Evolutionary conservation across 2,329 filamentous ascomycete genomes (phyloP).

Genomic region (Rutstroemia sp.): DNA sequence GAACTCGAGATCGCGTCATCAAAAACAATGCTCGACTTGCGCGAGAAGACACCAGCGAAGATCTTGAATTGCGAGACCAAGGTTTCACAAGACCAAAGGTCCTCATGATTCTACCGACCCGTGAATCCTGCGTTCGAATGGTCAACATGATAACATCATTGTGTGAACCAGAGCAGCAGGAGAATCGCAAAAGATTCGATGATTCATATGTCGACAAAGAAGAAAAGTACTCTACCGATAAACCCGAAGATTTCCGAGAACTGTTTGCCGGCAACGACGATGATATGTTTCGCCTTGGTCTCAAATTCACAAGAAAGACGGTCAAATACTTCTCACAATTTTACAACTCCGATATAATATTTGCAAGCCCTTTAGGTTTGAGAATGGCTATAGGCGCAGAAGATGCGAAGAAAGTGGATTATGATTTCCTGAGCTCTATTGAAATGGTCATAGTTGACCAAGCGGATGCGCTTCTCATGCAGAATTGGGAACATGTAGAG

Average conservation of each 20-base stretch:
- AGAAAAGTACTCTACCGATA: constrained; percentile 61
- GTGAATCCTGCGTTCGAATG: constrained; percentile 74
- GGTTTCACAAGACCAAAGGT: constrained; percentile 94
- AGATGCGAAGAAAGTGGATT: constrained; percentile 61
- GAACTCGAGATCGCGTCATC: constrained; percentile 79
- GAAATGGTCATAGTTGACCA: constrained; percentile 88
- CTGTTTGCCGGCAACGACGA: constrained; percentile 94
- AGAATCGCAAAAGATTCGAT: constrained; percentile 88
- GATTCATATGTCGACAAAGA: constrained; percentile 70
- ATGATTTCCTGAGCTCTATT: constrained; percentile 89
- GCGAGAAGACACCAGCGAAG: constrained; percentile 54
- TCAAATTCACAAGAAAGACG: constrained; percentile 95
- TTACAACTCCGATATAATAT: constrained; percentile 91
- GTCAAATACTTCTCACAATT: constrained; percentile 93
- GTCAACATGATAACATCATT: constrained; percentile 70
- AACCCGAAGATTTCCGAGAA: constrained; percentile 79
- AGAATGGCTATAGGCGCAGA: constrained; percentile 82
- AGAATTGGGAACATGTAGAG: constrained; percentile 96
- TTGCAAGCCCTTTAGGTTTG: constrained; percentile 83
- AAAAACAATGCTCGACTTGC: constrained; percentile 83
- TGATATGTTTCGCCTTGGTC: constrained; percentile 90
- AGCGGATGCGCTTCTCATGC: constrained; percentile 88
- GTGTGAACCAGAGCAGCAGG: constrained; percentile 80
- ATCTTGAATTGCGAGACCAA: constrained; percentile 78
- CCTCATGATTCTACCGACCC: constrained; percentile 81